phyloP scores from a whole-genome alignment of 2,329 filamentous ascomycete species.

The Epichloe sp. region DNA sequence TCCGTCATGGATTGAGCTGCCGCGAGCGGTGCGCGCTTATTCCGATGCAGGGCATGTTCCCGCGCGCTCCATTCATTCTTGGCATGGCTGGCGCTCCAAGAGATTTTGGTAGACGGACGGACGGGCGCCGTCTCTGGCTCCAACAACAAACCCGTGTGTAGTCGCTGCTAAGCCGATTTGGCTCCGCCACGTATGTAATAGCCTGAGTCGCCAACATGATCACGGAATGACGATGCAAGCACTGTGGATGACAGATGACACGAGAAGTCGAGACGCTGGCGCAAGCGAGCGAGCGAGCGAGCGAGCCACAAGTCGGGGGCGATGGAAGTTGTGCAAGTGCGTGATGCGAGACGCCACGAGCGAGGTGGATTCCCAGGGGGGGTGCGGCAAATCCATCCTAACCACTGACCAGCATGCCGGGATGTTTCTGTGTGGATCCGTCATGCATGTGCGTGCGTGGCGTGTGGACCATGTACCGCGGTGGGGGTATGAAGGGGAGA shows the following conservation, averaged over 20 bases:
- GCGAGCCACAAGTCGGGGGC: not conserved
- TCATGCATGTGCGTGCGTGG: constrained; percentile 2
- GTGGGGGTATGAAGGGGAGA: not conserved
- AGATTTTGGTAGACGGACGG: not conserved
- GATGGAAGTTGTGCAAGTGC: not conserved
- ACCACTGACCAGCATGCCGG: not conserved
- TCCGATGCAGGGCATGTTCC: not conserved
- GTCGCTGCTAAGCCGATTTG: not conserved
- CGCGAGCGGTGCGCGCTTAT: not conserved
- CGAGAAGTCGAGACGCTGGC: not conserved
- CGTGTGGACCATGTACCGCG: not conserved
- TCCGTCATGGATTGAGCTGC: not conserved
- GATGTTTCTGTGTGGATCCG: constrained; percentile 2
- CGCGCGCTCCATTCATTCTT: no score
- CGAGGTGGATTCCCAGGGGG: not conserved
- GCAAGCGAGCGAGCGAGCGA: constrained; percentile 2
- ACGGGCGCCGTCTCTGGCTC: no score
- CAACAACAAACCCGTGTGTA: not conserved
- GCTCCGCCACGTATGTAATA: not conserved
- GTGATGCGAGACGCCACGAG: constrained; percentile 7
- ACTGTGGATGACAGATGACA: not conserved
- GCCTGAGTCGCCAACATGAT: constrained; percentile 2
- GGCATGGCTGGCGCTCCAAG: no score
- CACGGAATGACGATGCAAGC: constrained; percentile 3
- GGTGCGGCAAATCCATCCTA: not conserved